A percentile compares a stretch with the other conserved stretches of the same genome.
Conservation (phyloP, 768 basidiomycete genomes). For the Tulasnella sp. region DNA sequence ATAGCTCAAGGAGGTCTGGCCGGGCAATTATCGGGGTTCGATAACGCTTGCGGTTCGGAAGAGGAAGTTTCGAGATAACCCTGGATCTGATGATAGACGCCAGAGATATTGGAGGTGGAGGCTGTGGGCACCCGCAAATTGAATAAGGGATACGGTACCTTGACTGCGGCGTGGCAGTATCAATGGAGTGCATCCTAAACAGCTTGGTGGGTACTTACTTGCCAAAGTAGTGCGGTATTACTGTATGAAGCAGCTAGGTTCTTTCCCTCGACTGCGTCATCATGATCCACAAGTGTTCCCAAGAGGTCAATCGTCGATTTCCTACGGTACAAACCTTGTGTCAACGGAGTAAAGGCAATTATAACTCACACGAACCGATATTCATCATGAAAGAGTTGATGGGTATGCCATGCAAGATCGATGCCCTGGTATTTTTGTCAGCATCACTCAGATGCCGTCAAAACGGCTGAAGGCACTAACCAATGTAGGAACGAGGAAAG, state of each 20-base stretch:
- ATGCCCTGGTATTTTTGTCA: slow-evolving; percentile 5
- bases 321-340: too few species aligned
- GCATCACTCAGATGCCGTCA: background rate
- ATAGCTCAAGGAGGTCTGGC: too few species aligned
- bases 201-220: background rate
- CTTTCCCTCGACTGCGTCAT: slow-evolving; percentile 15
- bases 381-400: slow-evolving; percentile 14
- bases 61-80: too few species aligned
- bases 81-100: too few species aligned
- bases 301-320: slow-evolving; percentile 8
- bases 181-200: background rate
- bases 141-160: slow-evolving; percentile 43
- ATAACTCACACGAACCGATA: slow-evolving; percentile 2
- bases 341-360: too few species aligned
- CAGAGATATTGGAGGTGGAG: too few species aligned
- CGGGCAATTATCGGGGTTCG: too few species aligned
- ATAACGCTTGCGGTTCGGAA: too few species aligned
- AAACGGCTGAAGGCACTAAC: background rate
- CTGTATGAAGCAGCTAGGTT: slow-evolving; percentile 1
- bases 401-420: slow-evolving; percentile 18
- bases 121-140: slow-evolving; percentile 52
- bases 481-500: slow-evolving; percentile 17
- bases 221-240: slow-evolving; percentile 4
- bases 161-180: too few species aligned
- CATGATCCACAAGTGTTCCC: slow-evolving; percentile 15